These are phyloP conservation scores for Cadophora gregata DNA, from an alignment of 2,329 filamentous ascomycete genomes.

Conservation along the genomic window DNA sequence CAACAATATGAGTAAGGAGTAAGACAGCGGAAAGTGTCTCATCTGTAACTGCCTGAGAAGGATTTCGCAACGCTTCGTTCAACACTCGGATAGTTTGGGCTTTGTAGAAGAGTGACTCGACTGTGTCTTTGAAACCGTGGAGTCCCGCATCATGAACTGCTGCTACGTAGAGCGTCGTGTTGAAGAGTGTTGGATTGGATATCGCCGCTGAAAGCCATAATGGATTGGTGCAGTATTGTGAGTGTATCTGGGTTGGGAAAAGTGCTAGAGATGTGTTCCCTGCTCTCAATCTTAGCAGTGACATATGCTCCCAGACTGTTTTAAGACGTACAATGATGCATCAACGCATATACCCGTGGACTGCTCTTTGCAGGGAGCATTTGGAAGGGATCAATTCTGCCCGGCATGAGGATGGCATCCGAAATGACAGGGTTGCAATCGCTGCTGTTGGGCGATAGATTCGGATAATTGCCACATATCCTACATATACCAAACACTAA, in stretches of 20 bases:
- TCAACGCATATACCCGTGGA: constrained; percentile 28
- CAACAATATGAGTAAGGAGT: constrained; percentile 29
- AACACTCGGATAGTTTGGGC: constrained; percentile 26
- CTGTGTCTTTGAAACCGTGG: constrained; percentile 11
- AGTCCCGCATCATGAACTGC: constrained; percentile 28
- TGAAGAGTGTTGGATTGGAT: constrained; percentile 29
- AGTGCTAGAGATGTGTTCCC: constrained; percentile 27
- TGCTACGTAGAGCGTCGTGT: constrained; percentile 29
- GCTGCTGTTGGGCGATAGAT: neutral
- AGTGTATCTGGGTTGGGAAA: constrained; percentile 28
- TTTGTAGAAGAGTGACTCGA: constrained; percentile 30
- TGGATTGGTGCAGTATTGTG: constrained; percentile 33
- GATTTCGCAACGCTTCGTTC: constrained; percentile 24
- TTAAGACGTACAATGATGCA: constrained; percentile 29
- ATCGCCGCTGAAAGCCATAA: constrained; percentile 31
- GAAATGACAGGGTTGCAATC: constrained; percentile 22
- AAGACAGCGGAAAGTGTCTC: constrained; percentile 31
- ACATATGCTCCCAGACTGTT: no score
- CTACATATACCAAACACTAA: constrained; percentile 27
- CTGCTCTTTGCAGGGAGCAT: constrained; percentile 23
- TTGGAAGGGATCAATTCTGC: constrained; percentile 28
- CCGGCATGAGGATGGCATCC: constrained; percentile 18
- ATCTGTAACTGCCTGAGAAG: constrained; percentile 20
- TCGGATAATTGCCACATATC: constrained; percentile 29
- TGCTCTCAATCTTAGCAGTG: constrained; percentile 13